Evolutionary conservation across 192 early-diverging fungal species (phyloP).

Genomic region (Coemansia pectinata): DNA sequence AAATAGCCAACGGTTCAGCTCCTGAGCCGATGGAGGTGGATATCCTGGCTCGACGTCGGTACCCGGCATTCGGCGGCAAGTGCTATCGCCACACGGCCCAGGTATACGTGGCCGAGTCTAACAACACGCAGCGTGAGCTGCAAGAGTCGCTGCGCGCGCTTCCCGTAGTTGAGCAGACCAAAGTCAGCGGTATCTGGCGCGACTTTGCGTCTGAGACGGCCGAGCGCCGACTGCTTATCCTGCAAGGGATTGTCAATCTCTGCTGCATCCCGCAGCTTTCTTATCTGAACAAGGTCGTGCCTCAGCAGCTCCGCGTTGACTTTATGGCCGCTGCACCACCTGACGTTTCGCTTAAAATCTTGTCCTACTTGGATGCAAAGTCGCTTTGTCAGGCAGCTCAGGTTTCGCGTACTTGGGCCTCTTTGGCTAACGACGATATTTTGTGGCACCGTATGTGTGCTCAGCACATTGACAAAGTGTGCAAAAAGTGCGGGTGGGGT

Average conservation of each 20-base stretch:
- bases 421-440: constrained; percentile 84
- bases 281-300: constrained; percentile 69
- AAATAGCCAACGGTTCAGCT: constrained; percentile 12
- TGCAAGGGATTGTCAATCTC: constrained; percentile 75
- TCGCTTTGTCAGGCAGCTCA: constrained; percentile 91
- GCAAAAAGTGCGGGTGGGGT: constrained; percentile 96
- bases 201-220: constrained; percentile 69
- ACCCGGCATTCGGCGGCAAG: constrained; percentile 51
- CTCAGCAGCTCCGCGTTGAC: constrained; percentile 78
- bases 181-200: constrained; percentile 71
- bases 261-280: constrained; percentile 89
- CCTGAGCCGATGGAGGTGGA: constrained; percentile 16
- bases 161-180: constrained; percentile 58
- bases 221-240: constrained; percentile 64
- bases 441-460: constrained; percentile 98
- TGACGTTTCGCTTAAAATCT: constrained; percentile 81
- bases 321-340: constrained; percentile 73
- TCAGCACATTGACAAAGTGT: constrained; percentile 96
- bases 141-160: constrained; percentile 62
- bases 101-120: constrained; percentile 48
- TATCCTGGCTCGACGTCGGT: constrained; percentile 32
- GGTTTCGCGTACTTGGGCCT: constrained; percentile 80
- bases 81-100: constrained; percentile 57
- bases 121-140: constrained; percentile 41
- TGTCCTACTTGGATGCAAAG: constrained; percentile 89